These are phyloP conservation scores for Pythium guiyangense DNA, from an alignment of 352 stramenopile species.

Conservation along the genomic window DNA sequence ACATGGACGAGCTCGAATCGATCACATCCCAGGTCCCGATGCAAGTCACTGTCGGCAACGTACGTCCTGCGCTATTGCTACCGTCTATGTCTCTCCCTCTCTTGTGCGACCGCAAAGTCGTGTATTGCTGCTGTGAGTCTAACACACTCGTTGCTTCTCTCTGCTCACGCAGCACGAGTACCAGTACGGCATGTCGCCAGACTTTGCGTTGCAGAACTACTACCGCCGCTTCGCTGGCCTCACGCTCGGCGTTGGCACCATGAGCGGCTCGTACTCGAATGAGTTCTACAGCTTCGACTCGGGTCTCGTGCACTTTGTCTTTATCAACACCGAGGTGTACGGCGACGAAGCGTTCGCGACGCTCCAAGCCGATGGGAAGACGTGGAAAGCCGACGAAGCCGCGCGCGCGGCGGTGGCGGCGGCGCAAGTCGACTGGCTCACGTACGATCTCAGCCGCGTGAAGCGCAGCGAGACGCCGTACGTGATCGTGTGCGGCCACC, in stretches of 20 bases:
- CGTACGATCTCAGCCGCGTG: conserved; percentile 65
- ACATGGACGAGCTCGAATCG: conserved; percentile 64
- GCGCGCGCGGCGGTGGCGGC: conserved; percentile 23
- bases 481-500: conserved; percentile 69
- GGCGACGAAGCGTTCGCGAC: conserved; percentile 53
- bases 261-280: conserved; percentile 59
- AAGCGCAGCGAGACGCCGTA: conserved; percentile 56
- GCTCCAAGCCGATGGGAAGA: conserved; percentile 35
- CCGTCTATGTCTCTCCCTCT: not conserved
- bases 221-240: conserved; percentile 55
- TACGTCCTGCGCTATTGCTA: conserved; percentile 16
- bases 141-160: conserved; percentile 7
- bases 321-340: conserved; percentile 80
- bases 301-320: conserved; percentile 61
- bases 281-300: conserved; percentile 78
- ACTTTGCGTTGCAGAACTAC: conserved; percentile 73
- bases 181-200: conserved; percentile 42
- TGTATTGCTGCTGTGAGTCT: not conserved
- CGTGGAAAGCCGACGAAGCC: conserved; percentile 45
- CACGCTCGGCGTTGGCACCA: conserved; percentile 37
- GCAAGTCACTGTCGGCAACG: conserved; percentile 73
- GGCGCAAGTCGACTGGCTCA: conserved; percentile 52
- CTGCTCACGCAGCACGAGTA: conserved; percentile 51
- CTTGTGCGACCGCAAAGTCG: not conserved
- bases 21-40: conserved; percentile 61